Percentiles rank a stretch among this genome's conserved stretches.
Conservation (phyloP, 176 grass and related monocot species). For the Saccharum officinarum region DNA sequence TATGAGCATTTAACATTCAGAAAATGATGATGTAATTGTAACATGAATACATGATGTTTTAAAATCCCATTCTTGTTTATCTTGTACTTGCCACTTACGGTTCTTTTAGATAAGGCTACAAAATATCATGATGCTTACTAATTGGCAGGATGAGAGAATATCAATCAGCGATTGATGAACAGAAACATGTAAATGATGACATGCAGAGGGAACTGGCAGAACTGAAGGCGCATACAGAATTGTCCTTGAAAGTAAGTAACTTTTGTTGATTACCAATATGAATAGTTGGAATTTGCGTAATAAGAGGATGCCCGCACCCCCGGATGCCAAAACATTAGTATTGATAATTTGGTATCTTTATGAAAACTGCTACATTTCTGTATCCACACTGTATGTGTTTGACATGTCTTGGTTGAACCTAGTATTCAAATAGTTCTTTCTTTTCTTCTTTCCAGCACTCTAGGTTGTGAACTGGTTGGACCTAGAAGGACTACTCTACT, state of each 20-base stretch:
- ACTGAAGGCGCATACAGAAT: constrained; percentile 59
- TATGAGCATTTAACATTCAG: constrained; percentile 19
- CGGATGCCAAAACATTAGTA: background rate
- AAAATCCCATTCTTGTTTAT: background rate
- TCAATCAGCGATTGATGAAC: constrained; percentile 61
- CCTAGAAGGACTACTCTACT: background rate
- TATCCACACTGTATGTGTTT: background rate
- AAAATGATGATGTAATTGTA: background rate
- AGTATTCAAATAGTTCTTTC: background rate
- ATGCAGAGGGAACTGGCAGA: constrained; percentile 67
- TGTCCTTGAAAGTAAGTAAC: constrained; percentile 66
- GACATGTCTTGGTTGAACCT: background rate
- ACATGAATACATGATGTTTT: constrained; percentile 1
- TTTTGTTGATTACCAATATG: constrained; percentile 13
- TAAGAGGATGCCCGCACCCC: background rate
- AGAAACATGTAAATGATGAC: constrained; percentile 62
- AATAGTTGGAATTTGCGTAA: background rate
- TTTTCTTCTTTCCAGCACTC: background rate
- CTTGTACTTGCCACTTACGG: background rate
- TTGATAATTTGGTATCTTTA: background rate
- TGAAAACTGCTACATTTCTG: background rate
- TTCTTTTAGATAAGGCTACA: background rate
- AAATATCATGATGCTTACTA: constrained; percentile 24
- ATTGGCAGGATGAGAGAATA: constrained; percentile 75
- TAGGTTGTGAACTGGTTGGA: background rate